Base-by-base conservation (phyloP, 75 land plant genomes). In the Cryptomeria japonica region DNA sequence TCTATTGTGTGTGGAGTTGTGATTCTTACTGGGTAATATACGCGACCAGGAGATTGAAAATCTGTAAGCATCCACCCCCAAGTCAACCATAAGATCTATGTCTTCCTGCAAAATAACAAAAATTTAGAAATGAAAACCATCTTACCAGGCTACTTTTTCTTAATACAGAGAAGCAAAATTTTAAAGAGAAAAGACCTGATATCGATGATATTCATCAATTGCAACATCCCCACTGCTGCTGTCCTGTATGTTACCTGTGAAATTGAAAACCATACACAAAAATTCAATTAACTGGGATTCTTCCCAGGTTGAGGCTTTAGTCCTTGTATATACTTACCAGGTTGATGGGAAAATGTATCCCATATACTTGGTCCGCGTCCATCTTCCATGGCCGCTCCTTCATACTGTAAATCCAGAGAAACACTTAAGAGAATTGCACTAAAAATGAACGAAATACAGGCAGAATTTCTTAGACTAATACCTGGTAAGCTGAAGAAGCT, bases 11-110 rank as follows among this genome's bases (percentile, higher is more conserved):
- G 13, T 28, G 31, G 51, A 28, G 15, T 3, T 79, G 39, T 79
- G 82, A 84, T n/a, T 51, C 72, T 93, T 93, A 96, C 97, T 92
- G 42, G 95, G 97, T 46, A 93, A 93, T 86, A 96, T 91, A 15
- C 97, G 90, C 37, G 97, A 88, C 97, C 97, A 96, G 16, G 96
- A 89, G 16, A 96, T 96, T 6, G 97, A 96, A 89, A 96, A 93
- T 44, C 97, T 80, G 38, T 94, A 94, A 39, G 97, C 97, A 88
- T 96, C 97, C 96, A 94, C 90, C 49, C 96, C 94, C 95, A 96
- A 90, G 73, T 94, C 92, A 70, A 88, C 92, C 97, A 96, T 96
- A 3, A 93, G 93, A 37, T 91, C 87, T 53, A 96, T 85, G 85
- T 96, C 97, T 58, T 91, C 97, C 97, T 96, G 47, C 89, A 84